Evolutionary conservation across 2,329 filamentous ascomycete genomes (phyloP), one percentile per base, ranked within the genome.

Genomic region (Alternaria solani): DNA sequence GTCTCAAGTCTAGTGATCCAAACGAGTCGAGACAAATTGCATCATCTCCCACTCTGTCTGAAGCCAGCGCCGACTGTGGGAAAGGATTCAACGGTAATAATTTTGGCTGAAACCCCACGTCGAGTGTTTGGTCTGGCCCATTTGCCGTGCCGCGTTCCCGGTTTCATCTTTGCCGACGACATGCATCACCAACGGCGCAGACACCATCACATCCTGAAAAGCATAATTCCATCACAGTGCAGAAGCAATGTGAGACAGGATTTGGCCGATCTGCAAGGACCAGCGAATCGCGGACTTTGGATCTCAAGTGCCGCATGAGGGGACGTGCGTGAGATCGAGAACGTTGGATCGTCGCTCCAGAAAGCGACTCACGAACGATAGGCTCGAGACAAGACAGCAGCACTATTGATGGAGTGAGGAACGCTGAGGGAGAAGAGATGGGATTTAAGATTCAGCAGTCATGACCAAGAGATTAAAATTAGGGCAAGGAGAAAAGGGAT

Each of bases 301-400:
- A 25, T 51, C 41, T 51, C 36, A 51, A 23, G 36, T 9, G 34
- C 32, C 34, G 34, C 23, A 16, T 5, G 9, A 3, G 28, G 34
- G 49, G 12, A 32, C 49, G 34, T 51, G 49, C 49, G 34, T n/a
- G 8, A 26, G 7, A 41, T 51, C 36, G 34, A 51, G 49, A 41
- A 30, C n/a, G 25, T 51, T 20, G 49, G 49, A 51, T 51, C 49
- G 16, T 38, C 49, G 36, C 36, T 23, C 12, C 5, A 3, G 12
- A 26, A 38, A n/a, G 16, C 30, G 23, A 36, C 14, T n/a, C 11
- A 36, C 5, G 14, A 49, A 38, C 4, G 36, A 20, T 38, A 34
- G 32, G 46, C 46, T 36, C 32, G 8, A 38, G 46, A 38, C 46
- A 20, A 49, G 32, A 25, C 11, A 42, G 20, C 3, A 14, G 1